Conservation (phyloP, 1,284 basidiomycete species). For the Exobasidium rhododendri region DNA sequence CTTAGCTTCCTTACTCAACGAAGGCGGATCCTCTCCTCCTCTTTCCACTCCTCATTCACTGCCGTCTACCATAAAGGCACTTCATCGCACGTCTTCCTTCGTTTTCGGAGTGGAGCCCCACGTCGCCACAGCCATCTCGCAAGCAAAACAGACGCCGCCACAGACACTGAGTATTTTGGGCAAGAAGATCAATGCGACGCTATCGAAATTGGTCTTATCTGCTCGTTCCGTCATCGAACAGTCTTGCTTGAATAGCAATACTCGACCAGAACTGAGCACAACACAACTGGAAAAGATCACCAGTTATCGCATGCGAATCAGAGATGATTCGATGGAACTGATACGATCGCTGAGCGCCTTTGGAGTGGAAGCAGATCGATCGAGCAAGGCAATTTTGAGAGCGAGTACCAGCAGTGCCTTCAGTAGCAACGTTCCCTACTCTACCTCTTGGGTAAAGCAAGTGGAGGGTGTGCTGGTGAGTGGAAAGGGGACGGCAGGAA, state of each 20-base stretch:
- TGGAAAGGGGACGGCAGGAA: conserved; percentile 35
- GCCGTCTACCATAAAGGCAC: background rate
- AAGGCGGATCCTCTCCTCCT: conserved; percentile 15
- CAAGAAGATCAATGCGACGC: conserved; percentile 57
- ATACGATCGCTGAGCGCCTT: conserved; percentile 26
- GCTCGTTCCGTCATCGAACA: conserved; percentile 55
- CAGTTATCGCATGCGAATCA: conserved; percentile 44
- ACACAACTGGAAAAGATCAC: conserved; percentile 26
- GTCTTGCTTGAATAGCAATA: conserved; percentile 5
- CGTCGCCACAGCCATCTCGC: conserved; percentile 7
- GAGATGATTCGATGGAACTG: conserved; percentile 40
- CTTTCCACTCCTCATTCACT: conserved; percentile 13
- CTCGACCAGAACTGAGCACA: background rate
- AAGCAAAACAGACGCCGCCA: conserved; percentile 11
- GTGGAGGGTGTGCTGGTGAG: conserved; percentile 28
- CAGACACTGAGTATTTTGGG: conserved; percentile 53
- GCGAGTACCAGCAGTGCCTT: background rate
- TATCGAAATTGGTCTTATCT: conserved; percentile 58
- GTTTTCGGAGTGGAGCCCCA: background rate
- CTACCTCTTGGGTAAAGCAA: conserved; percentile 33
- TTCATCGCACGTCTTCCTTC: background rate
- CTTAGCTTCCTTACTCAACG: conserved; percentile 14
- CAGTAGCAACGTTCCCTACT: background rate
- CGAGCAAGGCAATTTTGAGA: conserved; percentile 9
- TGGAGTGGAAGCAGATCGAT: conserved; percentile 26